A percentile compares a stretch with the other conserved stretches of the same genome.
These are phyloP conservation scores for Limnomonas spitsbergensis DNA, from an alignment of 139 green algal species.

Conservation along the genomic window DNA sequence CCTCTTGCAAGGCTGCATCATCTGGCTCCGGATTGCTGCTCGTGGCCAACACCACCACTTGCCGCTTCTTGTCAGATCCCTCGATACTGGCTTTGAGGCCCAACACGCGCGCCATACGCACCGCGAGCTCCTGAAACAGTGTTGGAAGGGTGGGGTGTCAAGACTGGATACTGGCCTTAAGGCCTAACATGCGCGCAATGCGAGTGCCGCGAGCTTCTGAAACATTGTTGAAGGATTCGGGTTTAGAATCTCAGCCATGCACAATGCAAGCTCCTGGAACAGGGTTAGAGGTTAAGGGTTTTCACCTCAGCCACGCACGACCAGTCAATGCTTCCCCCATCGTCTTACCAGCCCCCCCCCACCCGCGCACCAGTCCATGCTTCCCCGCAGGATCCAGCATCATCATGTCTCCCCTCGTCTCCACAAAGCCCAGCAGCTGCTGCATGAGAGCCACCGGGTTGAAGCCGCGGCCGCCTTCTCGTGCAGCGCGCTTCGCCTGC, in stretches of 20 bases:
- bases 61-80: slow-evolving; percentile 27
- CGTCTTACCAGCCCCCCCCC: too few relatives aligned
- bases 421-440: slow-evolving; percentile 27
- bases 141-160: too few relatives aligned
- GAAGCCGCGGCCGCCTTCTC: slow-evolving; percentile 25
- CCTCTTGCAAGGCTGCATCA: neutral
- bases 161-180: slow-evolving; percentile 16
- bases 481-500: slow-evolving; percentile 40
- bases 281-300: too few relatives aligned
- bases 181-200: slow-evolving; percentile 2
- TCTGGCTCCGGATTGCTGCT: neutral
- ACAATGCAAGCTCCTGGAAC: neutral
- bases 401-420: slow-evolving; percentile 26
- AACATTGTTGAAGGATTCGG: neutral
- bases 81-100: slow-evolving; percentile 14
- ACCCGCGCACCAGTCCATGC: slow-evolving; percentile 24
- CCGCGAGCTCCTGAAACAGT: slow-evolving; percentile 14
- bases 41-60: slow-evolving; percentile 32
- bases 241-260: neutral
- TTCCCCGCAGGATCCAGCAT: slow-evolving; percentile 28
- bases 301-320: too few relatives aligned
- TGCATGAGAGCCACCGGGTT: slow-evolving; percentile 18
- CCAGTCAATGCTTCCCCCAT: too few relatives aligned
- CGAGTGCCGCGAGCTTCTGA: neutral
- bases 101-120: slow-evolving; percentile 1